Percentiles rank a stretch among this genome's conserved stretches.
phyloP scores from a whole-genome alignment of 1,139 yeast genomes.

The Wickerhamomyces sp. region DNA sequence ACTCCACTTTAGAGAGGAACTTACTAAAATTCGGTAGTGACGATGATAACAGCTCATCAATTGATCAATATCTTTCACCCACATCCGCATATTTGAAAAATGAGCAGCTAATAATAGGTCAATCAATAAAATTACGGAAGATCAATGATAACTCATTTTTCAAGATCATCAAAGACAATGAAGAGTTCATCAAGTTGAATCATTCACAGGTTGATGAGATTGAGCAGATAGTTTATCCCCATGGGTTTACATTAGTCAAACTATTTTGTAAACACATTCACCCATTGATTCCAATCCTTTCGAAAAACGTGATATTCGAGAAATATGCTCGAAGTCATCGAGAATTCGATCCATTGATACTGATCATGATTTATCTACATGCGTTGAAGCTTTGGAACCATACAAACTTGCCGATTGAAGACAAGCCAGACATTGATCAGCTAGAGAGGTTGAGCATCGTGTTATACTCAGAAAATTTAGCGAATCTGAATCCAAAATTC shows the following conservation, averaged over 20 bases:
- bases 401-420: slow-evolving; percentile 24
- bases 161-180: slow-evolving; percentile 22
- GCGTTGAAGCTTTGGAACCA: slow-evolving; percentile 35
- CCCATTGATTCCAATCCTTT: slow-evolving; percentile 38
- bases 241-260: slow-evolving; percentile 34
- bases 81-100: slow-evolving; percentile 7
- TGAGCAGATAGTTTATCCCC: slow-evolving; percentile 37
- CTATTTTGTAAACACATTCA: slow-evolving; percentile 38
- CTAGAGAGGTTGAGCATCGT: slow-evolving; percentile 33
- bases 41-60: neutral
- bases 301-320: slow-evolving; percentile 38
- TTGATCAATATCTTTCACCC: slow-evolving; percentile 12
- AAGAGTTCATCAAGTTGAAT: slow-evolving; percentile 21
- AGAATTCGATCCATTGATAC: slow-evolving; percentile 39
- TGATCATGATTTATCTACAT: slow-evolving; percentile 39
- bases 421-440: slow-evolving; percentile 30
- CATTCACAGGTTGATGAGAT: slow-evolving; percentile 30
- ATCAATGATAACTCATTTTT: slow-evolving; percentile 19
- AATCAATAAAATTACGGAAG: slow-evolving; percentile 15
- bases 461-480: slow-evolving; percentile 34
- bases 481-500: slow-evolving; percentile 32
- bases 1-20: slow-evolving; percentile 20
- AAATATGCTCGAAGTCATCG: slow-evolving; percentile 40
- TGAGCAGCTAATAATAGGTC: slow-evolving; percentile 13
- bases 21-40: slow-evolving; percentile 11